Evolutionary conservation across 2,329 filamentous ascomycete species (phyloP), one percentile per base, ranked within the genome.

Genomic region (Pestalotiopsis sp.): DNA sequence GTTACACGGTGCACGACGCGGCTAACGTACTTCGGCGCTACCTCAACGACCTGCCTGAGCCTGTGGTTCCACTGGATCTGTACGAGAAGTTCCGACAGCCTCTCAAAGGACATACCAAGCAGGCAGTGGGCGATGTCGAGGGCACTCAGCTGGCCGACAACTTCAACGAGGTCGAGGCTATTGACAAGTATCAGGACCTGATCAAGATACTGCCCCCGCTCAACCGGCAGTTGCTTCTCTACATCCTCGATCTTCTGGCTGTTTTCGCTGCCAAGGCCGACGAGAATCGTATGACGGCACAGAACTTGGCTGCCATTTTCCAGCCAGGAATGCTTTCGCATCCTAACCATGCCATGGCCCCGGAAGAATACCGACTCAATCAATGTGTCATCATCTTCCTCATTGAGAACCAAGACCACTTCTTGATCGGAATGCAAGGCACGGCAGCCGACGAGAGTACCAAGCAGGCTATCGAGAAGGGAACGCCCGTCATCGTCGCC

Each of bases 351-450:
- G 95, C 97, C 76, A 98, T 99, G 95, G 91, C 94, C 0, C 96
- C 96, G 0, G 89, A 93, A 68, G 95, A 98, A 77, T 99, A 99
- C 79, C 91, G 94, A 40, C 85, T 99, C 5, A 98, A 97, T 78
- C 96, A 99, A 85, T 95, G 96, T 75, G 95, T 99, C 23, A 87
- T 99, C 72, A 97, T 99, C 65, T 99, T 99, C 80, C 83, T 99
- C 74, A 99, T 99, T 73, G 95, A 98, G 78, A 97, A 99, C 76
- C 96, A 99, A 79, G 96, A 99, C 77, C 93, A 97, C 80, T 99
- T 99, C 85, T 84, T 99, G 72, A 97, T 99, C 72, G 96, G 96
- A 67, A 99, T 99, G 96, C 93, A 94, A 78, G 96, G 96, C 59
- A 98, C 95, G n/a, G 95, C 90, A n/a, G 93, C 95, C n/a, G 95